A percentile compares a stretch with the other conserved stretches of the same genome.
Conservation (phyloP, 352 stramenopile genomes). For the Plasmopara halstedii region DNA sequence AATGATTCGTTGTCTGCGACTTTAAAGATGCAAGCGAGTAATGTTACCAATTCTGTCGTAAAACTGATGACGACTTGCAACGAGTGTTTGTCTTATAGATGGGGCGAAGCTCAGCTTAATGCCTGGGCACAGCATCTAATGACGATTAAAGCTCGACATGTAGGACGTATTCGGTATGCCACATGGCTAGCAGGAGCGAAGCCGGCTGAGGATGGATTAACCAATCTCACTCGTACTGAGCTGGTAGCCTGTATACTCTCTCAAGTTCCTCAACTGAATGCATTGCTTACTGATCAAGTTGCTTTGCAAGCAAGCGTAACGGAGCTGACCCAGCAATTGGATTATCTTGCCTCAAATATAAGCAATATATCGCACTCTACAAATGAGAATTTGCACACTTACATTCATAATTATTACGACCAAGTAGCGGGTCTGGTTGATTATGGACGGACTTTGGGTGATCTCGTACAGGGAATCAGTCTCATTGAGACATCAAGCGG, state of each 20-base stretch:
- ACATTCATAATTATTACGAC: conserved; percentile 30
- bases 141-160: conserved; percentile 15
- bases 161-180: conserved; percentile 32
- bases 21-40: background rate
- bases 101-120: conserved; percentile 10
- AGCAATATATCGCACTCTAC: conserved; percentile 1
- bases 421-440: conserved; percentile 31
- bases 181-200: conserved; percentile 18
- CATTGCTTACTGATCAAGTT: conserved; percentile 27
- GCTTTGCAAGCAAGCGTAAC: conserved; percentile 26
- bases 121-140: conserved; percentile 7
- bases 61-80: conserved; percentile 18
- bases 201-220: background rate
- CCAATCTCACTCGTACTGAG: conserved; percentile 22
- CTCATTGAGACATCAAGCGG: conserved; percentile 38
- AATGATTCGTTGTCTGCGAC: conserved; percentile 4
- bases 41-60: conserved; percentile 9
- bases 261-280: conserved; percentile 29
- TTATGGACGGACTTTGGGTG: conserved; percentile 26
- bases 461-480: conserved; percentile 47
- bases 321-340: conserved; percentile 46
- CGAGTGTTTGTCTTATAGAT: conserved; percentile 10
- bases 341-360: conserved; percentile 35
- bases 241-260: conserved; percentile 33
- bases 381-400: conserved; percentile 21